These are phyloP conservation scores for Penstemon davidsonii DNA, from an alignment of 257 asterid genomes.

Conservation along the genomic window DNA sequence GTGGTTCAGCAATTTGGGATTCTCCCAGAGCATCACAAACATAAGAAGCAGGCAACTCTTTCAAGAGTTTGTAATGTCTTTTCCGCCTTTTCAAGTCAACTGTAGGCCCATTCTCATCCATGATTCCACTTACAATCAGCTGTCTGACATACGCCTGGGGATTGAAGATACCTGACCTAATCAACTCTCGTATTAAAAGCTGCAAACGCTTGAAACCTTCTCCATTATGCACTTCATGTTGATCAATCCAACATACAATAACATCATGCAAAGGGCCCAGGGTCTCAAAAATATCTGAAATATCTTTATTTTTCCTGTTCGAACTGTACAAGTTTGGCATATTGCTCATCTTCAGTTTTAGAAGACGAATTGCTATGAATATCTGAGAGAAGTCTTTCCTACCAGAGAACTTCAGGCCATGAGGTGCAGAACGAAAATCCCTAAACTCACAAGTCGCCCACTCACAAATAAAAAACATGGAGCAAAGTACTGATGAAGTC, in stretches of 20 bases:
- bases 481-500: conserved; percentile 61
- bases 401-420: conserved; percentile 81
- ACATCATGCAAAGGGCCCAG: conserved; percentile 88
- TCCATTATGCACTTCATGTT: conserved; percentile 80
- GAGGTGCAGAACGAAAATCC: conserved; percentile 69
- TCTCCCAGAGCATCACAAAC: conserved; percentile 65
- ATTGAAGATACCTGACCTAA: conserved; percentile 73
- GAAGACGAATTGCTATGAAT: conserved; percentile 74
- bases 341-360: conserved; percentile 72
- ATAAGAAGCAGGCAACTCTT: conserved; percentile 77
- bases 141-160: conserved; percentile 94
- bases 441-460: conserved; percentile 98
- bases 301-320: conserved; percentile 40
- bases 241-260: conserved; percentile 97
- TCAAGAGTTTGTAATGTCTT: conserved; percentile 86
- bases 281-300: conserved; percentile 60
- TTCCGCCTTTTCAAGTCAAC: conserved; percentile 60
- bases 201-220: conserved; percentile 86
- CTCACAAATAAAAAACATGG: conserved; percentile 87
- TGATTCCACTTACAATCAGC: conserved; percentile 84
- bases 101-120: conserved; percentile 67
- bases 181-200: conserved; percentile 72
- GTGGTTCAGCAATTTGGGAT: conserved; percentile 56
- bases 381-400: conserved; percentile 79
- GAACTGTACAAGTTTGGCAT: conserved; percentile 42